phyloP scores from a whole-genome alignment of 2,329 filamentous ascomycete species.

The Aureobasidium leucospermi region DNA sequence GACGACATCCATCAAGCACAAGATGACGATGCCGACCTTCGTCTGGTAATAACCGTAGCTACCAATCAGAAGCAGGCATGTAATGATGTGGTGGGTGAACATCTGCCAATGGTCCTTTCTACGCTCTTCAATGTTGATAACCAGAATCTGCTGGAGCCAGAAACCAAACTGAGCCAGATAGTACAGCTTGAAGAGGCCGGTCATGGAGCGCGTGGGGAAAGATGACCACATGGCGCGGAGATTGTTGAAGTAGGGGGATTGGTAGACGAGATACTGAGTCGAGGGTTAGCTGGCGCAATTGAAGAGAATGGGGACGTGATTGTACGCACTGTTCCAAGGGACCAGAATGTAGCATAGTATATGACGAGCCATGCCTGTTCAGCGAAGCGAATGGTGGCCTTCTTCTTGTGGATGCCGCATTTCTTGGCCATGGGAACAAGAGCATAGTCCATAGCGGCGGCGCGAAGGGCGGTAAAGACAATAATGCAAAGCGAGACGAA shows the following conservation, averaged over 20 bases:
- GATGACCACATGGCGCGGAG: constrained; percentile 71
- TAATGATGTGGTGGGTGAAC: constrained; percentile 91
- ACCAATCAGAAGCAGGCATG: constrained; percentile 67
- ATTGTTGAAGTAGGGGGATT: constrained; percentile 71
- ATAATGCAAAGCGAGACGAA: constrained; percentile 73
- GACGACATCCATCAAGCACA: constrained; percentile 89
- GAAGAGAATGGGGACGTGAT: too few relatives aligned
- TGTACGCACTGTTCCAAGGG: constrained; percentile 54
- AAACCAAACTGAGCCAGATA: constrained; percentile 85
- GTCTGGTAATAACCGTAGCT: constrained; percentile 85
- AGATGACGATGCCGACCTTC: constrained; percentile 78
- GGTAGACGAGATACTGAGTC: constrained; percentile 67
- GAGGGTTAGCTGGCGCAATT: neutral
- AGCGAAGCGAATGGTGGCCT: constrained; percentile 74
- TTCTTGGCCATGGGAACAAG: constrained; percentile 68
- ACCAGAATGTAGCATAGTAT: constrained; percentile 78
- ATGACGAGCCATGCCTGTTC: constrained; percentile 89
- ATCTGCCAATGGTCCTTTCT: constrained; percentile 95
- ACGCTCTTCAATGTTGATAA: constrained; percentile 89
- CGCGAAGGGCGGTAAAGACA: constrained; percentile 79
- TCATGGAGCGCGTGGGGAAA: constrained; percentile 74
- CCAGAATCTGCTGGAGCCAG: constrained; percentile 88
- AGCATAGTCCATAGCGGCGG: constrained; percentile 78
- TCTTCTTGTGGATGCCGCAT: constrained; percentile 66
- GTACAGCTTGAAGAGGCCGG: constrained; percentile 74